Conservation (phyloP, 495 filamentous ascomycete genomes). For the Hypoxylon lenormandii region DNA sequence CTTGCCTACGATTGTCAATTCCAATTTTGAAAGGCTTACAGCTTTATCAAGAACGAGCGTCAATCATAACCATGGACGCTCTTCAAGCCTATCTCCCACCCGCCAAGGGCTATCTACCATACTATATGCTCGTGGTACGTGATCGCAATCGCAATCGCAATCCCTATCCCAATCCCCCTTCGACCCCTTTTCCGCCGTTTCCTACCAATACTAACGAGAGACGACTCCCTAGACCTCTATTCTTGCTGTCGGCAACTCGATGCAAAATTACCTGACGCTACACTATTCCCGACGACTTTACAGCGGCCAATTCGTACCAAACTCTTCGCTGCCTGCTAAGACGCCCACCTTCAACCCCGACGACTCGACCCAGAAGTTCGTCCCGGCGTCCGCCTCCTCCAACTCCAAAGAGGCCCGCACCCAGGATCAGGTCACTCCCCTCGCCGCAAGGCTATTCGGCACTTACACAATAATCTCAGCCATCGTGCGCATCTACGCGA, state of each 20-base stretch:
- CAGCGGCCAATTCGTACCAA: conserved; percentile 64
- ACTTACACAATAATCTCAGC: conserved; percentile 86
- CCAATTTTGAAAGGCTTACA: not conserved
- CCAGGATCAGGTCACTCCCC: conserved; percentile 70
- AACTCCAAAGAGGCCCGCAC: conserved; percentile 63
- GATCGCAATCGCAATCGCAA: not conserved
- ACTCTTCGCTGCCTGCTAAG: conserved; percentile 51
- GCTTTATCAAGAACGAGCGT: not conserved
- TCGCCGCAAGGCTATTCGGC: conserved; percentile 86
- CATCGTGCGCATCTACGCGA: conserved; percentile 83
- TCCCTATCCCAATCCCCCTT: no score
- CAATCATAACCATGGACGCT: conserved; percentile 50
- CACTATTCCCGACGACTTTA: conserved; percentile 83
- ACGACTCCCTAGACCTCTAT: conserved; percentile 70
- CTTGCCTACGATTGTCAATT: not conserved
- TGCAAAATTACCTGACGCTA: conserved; percentile 82
- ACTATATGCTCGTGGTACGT: conserved; percentile 64
- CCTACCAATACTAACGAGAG: conserved; percentile 13
- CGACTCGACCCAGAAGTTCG: conserved; percentile 58
- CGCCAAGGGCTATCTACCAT: conserved; percentile 60
- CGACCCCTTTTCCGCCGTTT: not conserved
- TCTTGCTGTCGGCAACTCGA: conserved; percentile 79
- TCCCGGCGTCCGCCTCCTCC: conserved; percentile 55
- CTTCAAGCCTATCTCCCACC: conserved; percentile 56
- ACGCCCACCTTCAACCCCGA: conserved; percentile 57